Conservation (phyloP, 306 rosid genomes). For the Trifolium repens region DNA sequence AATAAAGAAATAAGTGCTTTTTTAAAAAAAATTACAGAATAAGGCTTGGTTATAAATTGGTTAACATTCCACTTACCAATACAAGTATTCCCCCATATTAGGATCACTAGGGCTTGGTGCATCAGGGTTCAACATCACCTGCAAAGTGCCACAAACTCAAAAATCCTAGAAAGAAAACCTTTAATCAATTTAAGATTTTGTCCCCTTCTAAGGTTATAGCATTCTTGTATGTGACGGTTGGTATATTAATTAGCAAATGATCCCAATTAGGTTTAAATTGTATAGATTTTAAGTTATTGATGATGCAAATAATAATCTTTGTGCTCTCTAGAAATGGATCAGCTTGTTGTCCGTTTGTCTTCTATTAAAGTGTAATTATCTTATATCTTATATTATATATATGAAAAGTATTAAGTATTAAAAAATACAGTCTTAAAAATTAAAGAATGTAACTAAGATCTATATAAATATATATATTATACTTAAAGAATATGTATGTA, state of each 20-base stretch:
- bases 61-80: constrained; percentile 28
- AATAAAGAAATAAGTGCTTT: too few species aligned
- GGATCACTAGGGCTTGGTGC: constrained; percentile 52
- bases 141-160: constrained; percentile 16
- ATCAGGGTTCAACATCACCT: constrained; percentile 52
- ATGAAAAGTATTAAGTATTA: too few species aligned
- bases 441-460: background rate
- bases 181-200: background rate
- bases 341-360: too few species aligned
- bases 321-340: background rate
- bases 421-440: background rate
- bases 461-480: background rate
- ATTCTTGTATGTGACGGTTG: background rate
- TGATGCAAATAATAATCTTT: background rate
- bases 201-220: background rate
- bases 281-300: background rate
- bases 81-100: constrained; percentile 41
- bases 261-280: background rate
- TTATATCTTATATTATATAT: too few species aligned
- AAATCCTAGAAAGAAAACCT: background rate
- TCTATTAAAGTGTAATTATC: too few species aligned
- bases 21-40: too few species aligned
- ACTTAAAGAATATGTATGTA: background rate
- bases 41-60: too few species aligned
- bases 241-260: background rate